A percentile compares a stretch with the other conserved stretches of the same genome.
phyloP scores from a whole-genome alignment of 305 asterid species.

The Euphrasia arctica region DNA sequence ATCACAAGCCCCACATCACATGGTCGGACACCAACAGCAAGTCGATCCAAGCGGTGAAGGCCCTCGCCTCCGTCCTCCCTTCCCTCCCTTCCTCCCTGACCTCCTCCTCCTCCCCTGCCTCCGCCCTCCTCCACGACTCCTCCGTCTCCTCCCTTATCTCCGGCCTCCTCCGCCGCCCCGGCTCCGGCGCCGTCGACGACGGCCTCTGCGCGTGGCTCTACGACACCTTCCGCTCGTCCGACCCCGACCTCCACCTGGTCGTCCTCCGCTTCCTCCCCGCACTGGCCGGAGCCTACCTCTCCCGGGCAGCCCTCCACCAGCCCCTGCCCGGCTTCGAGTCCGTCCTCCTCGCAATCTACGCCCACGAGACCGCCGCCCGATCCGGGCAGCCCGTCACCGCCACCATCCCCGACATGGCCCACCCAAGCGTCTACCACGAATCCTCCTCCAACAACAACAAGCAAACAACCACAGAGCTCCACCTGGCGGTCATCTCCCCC shows the following conservation, averaged over 20 bases:
- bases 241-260: conserved; percentile 66
- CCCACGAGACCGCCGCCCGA: conserved; percentile 60
- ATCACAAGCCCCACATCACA: conserved; percentile 41
- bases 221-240: conserved; percentile 81
- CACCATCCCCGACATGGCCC: conserved; percentile 65
- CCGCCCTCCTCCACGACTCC: conserved; percentile 58
- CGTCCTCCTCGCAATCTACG: conserved; percentile 72
- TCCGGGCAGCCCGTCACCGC: conserved; percentile 62
- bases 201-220: conserved; percentile 89
- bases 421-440: conserved; percentile 78
- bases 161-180: conserved; percentile 60
- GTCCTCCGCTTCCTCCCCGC: conserved; percentile 81
- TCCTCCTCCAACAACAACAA: conserved; percentile 29
- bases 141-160: conserved; percentile 52
- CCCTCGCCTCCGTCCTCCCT: conserved; percentile 60
- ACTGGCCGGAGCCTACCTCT: conserved; percentile 74
- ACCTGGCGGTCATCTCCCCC: conserved; percentile 58
- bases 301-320: conserved; percentile 61
- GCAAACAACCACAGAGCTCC: conserved; percentile 29
- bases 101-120: conserved; percentile 63
- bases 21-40: conserved; percentile 77
- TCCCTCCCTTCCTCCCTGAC: conserved; percentile 45
- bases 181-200: conserved; percentile 75
- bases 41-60: conserved; percentile 48
- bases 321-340: conserved; percentile 88